These are phyloP conservation scores for Neobulgaria alba DNA, from an alignment of 2,329 filamentous ascomycete genomes.

Conservation along the genomic window DNA sequence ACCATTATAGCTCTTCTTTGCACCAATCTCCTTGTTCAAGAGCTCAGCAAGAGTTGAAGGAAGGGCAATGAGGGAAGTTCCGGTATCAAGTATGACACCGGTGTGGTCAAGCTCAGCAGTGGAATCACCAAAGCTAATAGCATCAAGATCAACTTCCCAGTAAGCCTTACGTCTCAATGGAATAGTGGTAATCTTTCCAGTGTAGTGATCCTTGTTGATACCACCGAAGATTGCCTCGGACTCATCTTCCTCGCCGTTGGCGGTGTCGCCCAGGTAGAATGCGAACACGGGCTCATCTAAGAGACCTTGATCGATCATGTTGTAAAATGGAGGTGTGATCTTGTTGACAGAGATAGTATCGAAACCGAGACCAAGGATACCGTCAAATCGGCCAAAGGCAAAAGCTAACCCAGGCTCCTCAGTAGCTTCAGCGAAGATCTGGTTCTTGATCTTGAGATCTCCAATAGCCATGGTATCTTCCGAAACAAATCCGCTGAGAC, in stretches of 20 bases:
- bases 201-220: constrained; percentile 70
- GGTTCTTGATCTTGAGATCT: constrained; percentile 77
- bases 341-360: constrained; percentile 96
- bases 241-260: constrained; percentile 56
- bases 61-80: constrained; percentile 93
- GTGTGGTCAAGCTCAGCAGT: constrained; percentile 87
- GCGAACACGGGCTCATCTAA: constrained; percentile 90
- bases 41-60: constrained; percentile 88
- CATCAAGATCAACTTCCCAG: constrained; percentile 96
- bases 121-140: constrained; percentile 80
- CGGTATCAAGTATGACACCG: constrained; percentile 95
- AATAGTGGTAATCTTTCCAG: constrained; percentile 83
- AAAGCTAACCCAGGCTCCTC: constrained; percentile 94
- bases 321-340: constrained; percentile 93
- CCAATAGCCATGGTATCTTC: constrained; percentile 81
- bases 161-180: constrained; percentile 97
- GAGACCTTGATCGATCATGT: constrained; percentile 82
- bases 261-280: constrained; percentile 82
- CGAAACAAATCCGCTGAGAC: constrained; percentile 87
- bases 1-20: constrained; percentile 95
- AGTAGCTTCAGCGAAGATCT: constrained; percentile 95
- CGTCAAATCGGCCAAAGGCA: constrained; percentile 94
- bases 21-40: constrained; percentile 94
- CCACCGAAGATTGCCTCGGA: constrained; percentile 90
- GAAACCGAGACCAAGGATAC: constrained; percentile 89